Evolutionary conservation across 2,329 filamentous ascomycete species (phyloP).

Genomic region (Xylariaceae sp.): DNA sequence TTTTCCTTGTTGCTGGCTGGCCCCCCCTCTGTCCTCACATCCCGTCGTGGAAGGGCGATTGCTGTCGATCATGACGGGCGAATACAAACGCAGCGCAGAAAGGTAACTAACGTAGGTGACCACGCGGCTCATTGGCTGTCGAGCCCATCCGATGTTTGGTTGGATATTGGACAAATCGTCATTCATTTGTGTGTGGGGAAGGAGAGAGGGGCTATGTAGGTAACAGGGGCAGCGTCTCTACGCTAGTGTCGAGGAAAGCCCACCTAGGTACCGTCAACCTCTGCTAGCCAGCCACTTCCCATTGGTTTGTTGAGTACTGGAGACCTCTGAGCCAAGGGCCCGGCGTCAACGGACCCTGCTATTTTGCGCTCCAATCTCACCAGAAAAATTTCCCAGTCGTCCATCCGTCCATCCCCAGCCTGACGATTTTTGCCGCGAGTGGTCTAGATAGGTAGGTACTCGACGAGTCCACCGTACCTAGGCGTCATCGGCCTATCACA

Average conservation of each 20-base stretch:
- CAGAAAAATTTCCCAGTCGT: conserved; percentile 24
- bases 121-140: conserved; percentile 22
- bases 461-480: not conserved
- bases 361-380: conserved; percentile 25
- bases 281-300: not conserved
- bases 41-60: not conserved
- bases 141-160: conserved; percentile 18
- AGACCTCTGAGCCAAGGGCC: conserved; percentile 16
- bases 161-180: conserved; percentile 27
- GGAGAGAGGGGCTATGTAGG: not conserved
- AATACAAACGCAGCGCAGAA: conserved; percentile 21
- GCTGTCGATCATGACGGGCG: conserved; percentile 9
- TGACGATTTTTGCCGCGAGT: conserved; percentile 28
- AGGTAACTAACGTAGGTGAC: conserved; percentile 27
- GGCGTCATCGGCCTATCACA: conserved; percentile 26
- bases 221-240: conserved; percentile 6
- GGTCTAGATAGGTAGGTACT: conserved; percentile 5
- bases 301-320: conserved; percentile 14
- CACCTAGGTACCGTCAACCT: conserved; percentile 9
- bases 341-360: conserved; percentile 19
- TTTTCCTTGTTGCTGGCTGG: no score
- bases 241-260: no score
- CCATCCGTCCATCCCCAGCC: conserved; percentile 25
- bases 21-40: not conserved
- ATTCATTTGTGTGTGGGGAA: conserved; percentile 17